Percentiles rank a stretch among this genome's conserved stretches.
phyloP scores from a whole-genome alignment of 352 stramenopile species.

The Halophytophthora batemanensis region DNA sequence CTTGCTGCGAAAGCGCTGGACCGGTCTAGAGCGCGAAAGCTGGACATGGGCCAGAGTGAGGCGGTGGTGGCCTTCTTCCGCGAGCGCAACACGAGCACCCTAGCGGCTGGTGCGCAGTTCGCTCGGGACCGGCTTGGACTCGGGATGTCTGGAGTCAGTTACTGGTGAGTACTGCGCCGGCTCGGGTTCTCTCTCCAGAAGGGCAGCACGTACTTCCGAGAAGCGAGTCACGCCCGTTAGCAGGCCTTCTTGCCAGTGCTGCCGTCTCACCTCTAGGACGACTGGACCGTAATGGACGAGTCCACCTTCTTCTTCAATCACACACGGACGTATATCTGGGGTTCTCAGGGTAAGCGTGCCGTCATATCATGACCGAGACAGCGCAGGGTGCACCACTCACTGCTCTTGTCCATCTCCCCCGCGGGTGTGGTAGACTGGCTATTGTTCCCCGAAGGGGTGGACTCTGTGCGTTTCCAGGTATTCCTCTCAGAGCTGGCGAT shows the following conservation, averaged over 20 bases:
- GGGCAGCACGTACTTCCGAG: background rate
- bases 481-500: background rate
- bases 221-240: background rate
- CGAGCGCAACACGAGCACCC: constrained; percentile 3
- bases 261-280: background rate
- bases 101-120: constrained; percentile 1
- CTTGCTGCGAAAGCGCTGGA: too few species aligned
- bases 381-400: too few species aligned
- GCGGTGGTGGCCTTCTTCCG: background rate
- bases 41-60: background rate
- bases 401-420: background rate
- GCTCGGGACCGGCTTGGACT: background rate
- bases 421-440: background rate
- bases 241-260: background rate
- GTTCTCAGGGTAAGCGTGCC: too few species aligned
- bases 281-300: too few species aligned
- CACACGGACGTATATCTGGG: too few species aligned
- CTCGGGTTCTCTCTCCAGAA: constrained; percentile 1
- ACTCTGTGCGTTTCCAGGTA: constrained; percentile 1
- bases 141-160: too few species aligned
- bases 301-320: too few species aligned
- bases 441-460: background rate
- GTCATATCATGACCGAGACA: too few species aligned
- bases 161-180: background rate
- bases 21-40: background rate